phyloP scores from a whole-genome alignment of 805 yeast species.

The Naumovozyma castellii region DNA sequence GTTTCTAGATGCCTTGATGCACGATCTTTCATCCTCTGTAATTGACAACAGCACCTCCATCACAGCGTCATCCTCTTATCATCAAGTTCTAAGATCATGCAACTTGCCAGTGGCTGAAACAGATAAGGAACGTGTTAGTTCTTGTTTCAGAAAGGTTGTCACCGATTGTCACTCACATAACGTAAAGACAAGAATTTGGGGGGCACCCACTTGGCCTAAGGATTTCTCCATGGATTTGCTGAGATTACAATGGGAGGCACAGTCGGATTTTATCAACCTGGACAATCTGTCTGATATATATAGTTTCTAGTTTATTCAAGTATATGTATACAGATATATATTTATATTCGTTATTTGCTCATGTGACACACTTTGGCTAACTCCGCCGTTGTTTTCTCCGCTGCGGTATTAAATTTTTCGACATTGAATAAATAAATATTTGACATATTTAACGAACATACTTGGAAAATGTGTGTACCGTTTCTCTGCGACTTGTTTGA shows the following conservation, averaged over 20 bases:
- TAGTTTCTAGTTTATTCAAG: not conserved
- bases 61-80: slow-evolving; percentile 38
- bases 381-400: not conserved
- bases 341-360: too few species aligned
- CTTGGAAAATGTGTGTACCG: too few species aligned
- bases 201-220: slow-evolving; percentile 60
- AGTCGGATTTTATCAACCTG: slow-evolving; percentile 49
- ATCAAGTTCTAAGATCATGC: slow-evolving; percentile 14
- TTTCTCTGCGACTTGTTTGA: too few species aligned
- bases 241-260: not conserved
- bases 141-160: slow-evolving; percentile 22
- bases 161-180: slow-evolving; percentile 40
- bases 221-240: slow-evolving; percentile 3
- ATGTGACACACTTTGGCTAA: too few species aligned
- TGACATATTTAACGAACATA: too few species aligned
- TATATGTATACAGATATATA: too few species aligned
- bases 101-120: slow-evolving; percentile 3
- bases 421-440: too few species aligned
- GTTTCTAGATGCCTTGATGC: slow-evolving; percentile 41
- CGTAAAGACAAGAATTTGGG: slow-evolving; percentile 60
- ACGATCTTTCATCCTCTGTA: slow-evolving; percentile 20
- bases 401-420: not conserved
- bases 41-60: slow-evolving; percentile 10
- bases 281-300: slow-evolving; percentile 39
- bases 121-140: slow-evolving; percentile 5